Base-by-base conservation (phyloP, 2,329 filamentous ascomycete species). In the Helotiales sp. region DNA sequence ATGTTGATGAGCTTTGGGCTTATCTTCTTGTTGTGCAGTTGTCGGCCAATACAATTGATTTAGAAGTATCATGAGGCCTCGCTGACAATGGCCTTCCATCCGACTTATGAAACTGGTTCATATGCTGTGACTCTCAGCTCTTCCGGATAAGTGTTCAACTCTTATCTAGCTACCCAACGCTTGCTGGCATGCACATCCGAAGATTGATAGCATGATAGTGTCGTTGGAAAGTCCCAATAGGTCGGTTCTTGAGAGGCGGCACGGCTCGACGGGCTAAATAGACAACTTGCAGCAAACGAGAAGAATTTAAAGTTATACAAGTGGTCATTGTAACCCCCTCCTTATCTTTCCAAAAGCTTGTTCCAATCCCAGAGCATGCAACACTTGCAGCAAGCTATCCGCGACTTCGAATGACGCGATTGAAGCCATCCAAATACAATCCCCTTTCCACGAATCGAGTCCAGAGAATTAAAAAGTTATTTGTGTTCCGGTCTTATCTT, bases 331-430 rank as follows among this genome's bases (percentile, higher is more conserved):
- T 63, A 61, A 22, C 22, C 20, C 32, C 28, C 54, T 54, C 28
- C 54, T 54, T 60, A 63, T 61, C 61, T 49, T 47, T 22, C n/a
- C 13, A 52, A 30, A 55, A 52, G 32, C 52, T 63, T 52, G n/a
- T 26, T 45, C 6, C 47, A 24, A 30, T 60, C 17, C 54, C 54
- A 63, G 24, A 54, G 2, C n/a, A 49, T 60, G 65, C 65, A 34
- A 15, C 10, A 30, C 26, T 54, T 57, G 54, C 34, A 54, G 40
- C 2, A 30, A 50, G 4, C 57, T 20, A 37, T 45, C 15, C 55
- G 4, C 32, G 20, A 26, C 4, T 8, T 28, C 15, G 24, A 1
- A 45, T 43, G 20, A 13, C 13, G 34, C 5, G 1, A 26, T 43
- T 28, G 55, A 43, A 59, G 30, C 30, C 40, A 54, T 43, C 20